Percentiles rank a stretch among this genome's conserved stretches.
These are phyloP conservation scores for Eucalyptus erythrocorys DNA, from an alignment of 345 rosid genomes.

Conservation along the genomic window DNA sequence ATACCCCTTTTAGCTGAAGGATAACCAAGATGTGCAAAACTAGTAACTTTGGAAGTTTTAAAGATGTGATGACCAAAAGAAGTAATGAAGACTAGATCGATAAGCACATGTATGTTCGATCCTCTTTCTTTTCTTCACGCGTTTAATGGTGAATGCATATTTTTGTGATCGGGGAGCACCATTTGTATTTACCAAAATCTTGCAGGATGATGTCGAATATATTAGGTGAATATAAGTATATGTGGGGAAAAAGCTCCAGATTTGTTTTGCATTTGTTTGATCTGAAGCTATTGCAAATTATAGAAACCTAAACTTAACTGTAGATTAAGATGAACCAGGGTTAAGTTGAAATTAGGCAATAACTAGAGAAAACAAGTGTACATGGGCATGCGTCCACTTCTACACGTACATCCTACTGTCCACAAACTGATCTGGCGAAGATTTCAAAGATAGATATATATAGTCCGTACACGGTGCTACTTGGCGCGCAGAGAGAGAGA, in stretches of 20 bases:
- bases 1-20: not conserved
- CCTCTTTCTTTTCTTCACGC: not conserved
- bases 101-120: not conserved
- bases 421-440: not conserved
- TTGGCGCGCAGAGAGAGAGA: not conserved
- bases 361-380: not conserved
- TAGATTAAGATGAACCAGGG: not conserved
- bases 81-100: not conserved
- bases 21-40: not conserved
- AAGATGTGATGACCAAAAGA: not conserved
- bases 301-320: not conserved
- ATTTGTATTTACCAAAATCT: not conserved
- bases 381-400: not conserved
- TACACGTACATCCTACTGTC: not conserved
- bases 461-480: not conserved
- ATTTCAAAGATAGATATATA: not conserved
- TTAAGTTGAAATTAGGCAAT: not conserved
- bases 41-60: not conserved
- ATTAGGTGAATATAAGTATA: not conserved
- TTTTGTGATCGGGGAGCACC: not conserved
- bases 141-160: not conserved
- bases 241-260: not conserved
- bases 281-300: not conserved
- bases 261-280: not conserved
- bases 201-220: not conserved